Evolutionary conservation across 352 stramenopile genomes (phyloP).

Genomic region (Pythium folliculosum): DNA sequence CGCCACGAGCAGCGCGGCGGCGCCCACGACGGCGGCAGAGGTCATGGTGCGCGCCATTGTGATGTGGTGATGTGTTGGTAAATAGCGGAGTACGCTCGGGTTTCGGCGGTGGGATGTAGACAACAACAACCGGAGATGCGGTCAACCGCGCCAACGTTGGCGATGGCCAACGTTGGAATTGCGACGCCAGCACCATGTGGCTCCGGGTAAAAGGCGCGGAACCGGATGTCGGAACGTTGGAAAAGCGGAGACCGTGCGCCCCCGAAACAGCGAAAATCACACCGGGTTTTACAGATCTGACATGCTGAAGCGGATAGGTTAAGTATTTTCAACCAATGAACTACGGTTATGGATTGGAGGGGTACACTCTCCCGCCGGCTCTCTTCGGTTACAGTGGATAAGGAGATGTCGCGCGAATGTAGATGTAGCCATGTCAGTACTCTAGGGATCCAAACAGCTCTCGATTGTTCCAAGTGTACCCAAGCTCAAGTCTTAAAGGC

Average conservation of each 20-base stretch:
- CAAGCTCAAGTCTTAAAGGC: background rate
- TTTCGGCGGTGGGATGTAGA: background rate
- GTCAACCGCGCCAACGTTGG: too few species aligned
- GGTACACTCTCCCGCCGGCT: background rate
- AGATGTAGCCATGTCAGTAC: background rate
- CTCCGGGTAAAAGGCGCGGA: constrained; percentile 12
- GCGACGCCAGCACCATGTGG: constrained; percentile 13
- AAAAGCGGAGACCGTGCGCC: background rate
- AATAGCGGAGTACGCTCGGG: background rate
- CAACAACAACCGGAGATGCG: too few species aligned
- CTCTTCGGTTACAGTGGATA: background rate
- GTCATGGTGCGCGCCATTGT: background rate
- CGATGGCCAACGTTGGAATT: background rate
- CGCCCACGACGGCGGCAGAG: background rate
- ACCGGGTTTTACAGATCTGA: background rate
- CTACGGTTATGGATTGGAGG: background rate
- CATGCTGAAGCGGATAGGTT: background rate
- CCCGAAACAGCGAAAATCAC: background rate
- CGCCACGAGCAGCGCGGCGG: background rate
- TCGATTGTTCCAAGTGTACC: background rate
- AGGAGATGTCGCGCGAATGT: background rate
- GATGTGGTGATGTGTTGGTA: background rate
- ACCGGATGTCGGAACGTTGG: constrained; percentile 10
- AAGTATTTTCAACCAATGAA: background rate
- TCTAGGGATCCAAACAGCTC: too few species aligned